Evolutionary conservation across 2,329 filamentous ascomycete genomes (phyloP).

Genomic region (Pseudocercospora vitis): DNA sequence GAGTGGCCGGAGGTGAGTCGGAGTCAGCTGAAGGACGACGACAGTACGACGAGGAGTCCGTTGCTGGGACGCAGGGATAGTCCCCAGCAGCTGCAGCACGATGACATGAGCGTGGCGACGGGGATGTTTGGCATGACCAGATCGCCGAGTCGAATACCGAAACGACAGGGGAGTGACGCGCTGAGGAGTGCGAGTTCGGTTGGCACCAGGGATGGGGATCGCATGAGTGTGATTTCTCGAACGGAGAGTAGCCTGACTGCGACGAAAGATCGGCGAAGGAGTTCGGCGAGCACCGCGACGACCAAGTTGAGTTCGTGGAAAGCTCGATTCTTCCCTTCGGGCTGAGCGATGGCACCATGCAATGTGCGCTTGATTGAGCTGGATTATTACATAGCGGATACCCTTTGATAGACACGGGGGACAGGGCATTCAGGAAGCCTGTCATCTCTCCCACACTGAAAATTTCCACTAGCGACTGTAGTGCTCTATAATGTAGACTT

Average conservation of each 20-base stretch:
- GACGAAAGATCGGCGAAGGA: constrained; percentile 12
- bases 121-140: constrained; percentile 17
- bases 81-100: too few relatives aligned
- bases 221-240: constrained; percentile 11
- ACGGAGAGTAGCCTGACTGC: constrained; percentile 10
- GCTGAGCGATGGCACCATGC: not conserved
- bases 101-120: constrained; percentile 22
- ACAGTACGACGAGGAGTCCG: constrained; percentile 10
- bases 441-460: too few relatives aligned
- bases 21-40: constrained; percentile 12
- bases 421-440: too few relatives aligned
- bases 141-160: too few relatives aligned
- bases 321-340: constrained; percentile 17
- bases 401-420: not conserved
- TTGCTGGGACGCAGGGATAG: constrained; percentile 13
- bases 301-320: constrained; percentile 24
- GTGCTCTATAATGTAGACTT: too few relatives aligned
- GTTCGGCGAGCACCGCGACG: constrained; percentile 23
- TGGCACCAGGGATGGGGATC: constrained; percentile 6
- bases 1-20: constrained; percentile 27
- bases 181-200: constrained; percentile 10
- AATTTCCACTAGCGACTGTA: too few relatives aligned
- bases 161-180: constrained; percentile 18
- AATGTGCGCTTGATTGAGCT: not conserved
- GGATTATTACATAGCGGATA: constrained; percentile 1